Percentiles rank a stretch among this genome's conserved stretches.
phyloP scores from a whole-genome alignment of 176 grass and related monocot genomes.

The barley (Hordeum vulgare) region MorexV3_pseudomolecules_assembly NC_058523.1:524185523-524186022 shows the following conservation, averaged over 20 bases:
- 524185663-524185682: slow-evolving; percentile 59
- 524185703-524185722: slow-evolving; percentile 1
- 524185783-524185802: not conserved
- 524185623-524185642: slow-evolving; percentile 85
- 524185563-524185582: slow-evolving; percentile 57
- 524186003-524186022: no score
- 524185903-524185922: not conserved
- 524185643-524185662: slow-evolving; percentile 58
- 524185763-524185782: not conserved
- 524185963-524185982: not conserved
- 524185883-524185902: slow-evolving; percentile 3
- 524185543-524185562: slow-evolving; percentile 55
- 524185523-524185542: slow-evolving; percentile 89
- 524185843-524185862: not conserved
- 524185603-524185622: slow-evolving; percentile 93
- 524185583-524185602: slow-evolving; percentile 80
- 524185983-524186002: no score
- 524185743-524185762: not conserved
- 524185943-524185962: not conserved
- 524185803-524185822: slow-evolving; percentile 15
- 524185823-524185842: not conserved
- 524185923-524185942: not conserved
- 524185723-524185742: not conserved
- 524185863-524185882: not conserved
- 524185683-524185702: slow-evolving; percentile 16